Percentiles rank a stretch among this genome's conserved stretches.
Conservation (phyloP, 139 green algal genomes). For the Klebsormidium nitens region DNA sequence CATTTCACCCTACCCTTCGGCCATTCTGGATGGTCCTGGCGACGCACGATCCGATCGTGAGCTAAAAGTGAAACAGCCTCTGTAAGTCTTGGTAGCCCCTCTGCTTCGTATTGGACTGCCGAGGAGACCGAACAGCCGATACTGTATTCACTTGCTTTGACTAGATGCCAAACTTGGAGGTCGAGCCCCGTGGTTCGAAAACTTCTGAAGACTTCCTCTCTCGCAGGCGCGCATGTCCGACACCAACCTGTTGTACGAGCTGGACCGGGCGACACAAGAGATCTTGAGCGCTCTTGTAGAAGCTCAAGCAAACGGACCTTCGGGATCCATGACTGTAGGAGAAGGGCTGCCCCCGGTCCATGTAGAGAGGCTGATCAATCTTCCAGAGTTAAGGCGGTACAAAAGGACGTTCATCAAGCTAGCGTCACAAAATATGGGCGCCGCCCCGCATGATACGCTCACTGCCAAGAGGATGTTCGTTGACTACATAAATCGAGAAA, state of each 20-base stretch:
- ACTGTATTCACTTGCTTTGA: too few species aligned
- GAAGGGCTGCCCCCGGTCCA: constrained; percentile 14
- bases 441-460: constrained; percentile 31
- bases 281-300: constrained; percentile 56
- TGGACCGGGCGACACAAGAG: constrained; percentile 67
- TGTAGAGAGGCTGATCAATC: constrained; percentile 33
- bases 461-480: constrained; percentile 71
- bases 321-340: too few species aligned
- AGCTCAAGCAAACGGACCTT: constrained; percentile 62
- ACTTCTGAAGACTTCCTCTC: too few species aligned
- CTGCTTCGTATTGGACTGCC: too few species aligned
- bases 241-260: constrained; percentile 82
- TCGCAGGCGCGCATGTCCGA: constrained; percentile 40
- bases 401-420: constrained; percentile 82
- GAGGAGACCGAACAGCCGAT: too few species aligned
- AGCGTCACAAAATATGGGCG: constrained; percentile 59
- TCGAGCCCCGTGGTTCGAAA: too few species aligned
- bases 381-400: constrained; percentile 71
- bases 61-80: too few species aligned
- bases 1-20: too few species aligned
- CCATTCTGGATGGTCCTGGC: too few species aligned
- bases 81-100: too few species aligned
- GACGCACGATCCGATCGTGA: too few species aligned
- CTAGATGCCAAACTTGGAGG: too few species aligned
- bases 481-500: constrained; percentile 59